Evolutionary conservation across 225 moss, liverwort and hornwort genomes (phyloP), one percentile per base, ranked within the genome.

Genomic region (Marchantia paleacea): DNA sequence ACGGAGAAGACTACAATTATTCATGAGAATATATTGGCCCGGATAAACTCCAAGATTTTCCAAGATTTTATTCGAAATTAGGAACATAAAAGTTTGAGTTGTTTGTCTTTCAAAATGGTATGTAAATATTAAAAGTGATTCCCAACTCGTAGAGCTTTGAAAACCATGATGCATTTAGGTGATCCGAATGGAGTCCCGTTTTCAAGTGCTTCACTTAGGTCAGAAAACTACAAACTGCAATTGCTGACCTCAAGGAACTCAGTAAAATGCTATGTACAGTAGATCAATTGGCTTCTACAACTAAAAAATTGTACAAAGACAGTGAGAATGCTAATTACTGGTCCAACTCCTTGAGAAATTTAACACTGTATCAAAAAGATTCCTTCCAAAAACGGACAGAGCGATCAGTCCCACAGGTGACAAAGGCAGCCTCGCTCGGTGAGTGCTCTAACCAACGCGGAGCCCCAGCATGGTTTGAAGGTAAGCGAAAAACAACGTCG

Each of bases 401-500:
- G 22, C 94, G 92, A 72, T 96, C 96, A 30, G 89, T 84, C 9
- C 96, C 96, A 83, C 96, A 96, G 71, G 88, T 96, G 66, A 94
- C 90, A 85, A 96, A 92, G 7, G 94, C 91, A 13, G 90, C 86
- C 69, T 96, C 96, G 26, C 85, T 92, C 9, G 94, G 92, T 13
- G 96, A 96, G 81, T 96, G 94, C 81, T 92, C 96, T 73, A 96
- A 81, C 96, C 96, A 96, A 53, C 96, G 85, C 24, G 94, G 94
- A 39, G 96, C 89, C 60, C 89, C 90, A 50, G 87, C 92, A 78
- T 96, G 96, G 76, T 89, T 94, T 24, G 94, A 91, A 73, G 92
- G 90, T 69, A 92, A 87, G 7, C 92, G 83, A 24, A 76, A 86
- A 57, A 90, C 90, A n/a, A 94, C 55, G 68, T 92, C 92, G 19